Evolutionary conservation across 202 grass and related monocot species (phyloP).

Genomic region (Setaria viridis): DNA sequence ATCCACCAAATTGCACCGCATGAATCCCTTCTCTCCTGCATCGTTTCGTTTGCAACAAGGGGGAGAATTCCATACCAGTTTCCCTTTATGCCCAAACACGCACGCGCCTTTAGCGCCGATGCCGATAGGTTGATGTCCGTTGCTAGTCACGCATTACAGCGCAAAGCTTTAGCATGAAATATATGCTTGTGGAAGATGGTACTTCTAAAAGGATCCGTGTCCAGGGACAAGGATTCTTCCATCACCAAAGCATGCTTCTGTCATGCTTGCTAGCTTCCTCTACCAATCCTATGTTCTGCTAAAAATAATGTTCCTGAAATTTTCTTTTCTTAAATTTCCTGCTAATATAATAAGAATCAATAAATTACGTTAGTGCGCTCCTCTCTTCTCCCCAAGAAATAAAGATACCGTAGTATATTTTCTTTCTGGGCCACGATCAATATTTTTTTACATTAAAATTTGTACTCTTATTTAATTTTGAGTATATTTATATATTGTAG

Average conservation of each 20-base stretch:
- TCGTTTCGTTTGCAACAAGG: too few species aligned
- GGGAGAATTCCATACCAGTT: not conserved
- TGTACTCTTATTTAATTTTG: not conserved
- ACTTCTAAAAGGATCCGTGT: not conserved
- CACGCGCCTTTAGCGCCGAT: constrained; percentile 30
- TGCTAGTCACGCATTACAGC: not conserved
- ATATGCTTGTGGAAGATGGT: constrained; percentile 11
- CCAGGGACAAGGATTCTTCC: not conserved
- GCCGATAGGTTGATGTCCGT: constrained; percentile 9
- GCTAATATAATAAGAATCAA: too few species aligned
- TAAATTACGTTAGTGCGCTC: not conserved
- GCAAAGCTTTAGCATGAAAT: not conserved
- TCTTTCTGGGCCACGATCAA: not conserved
- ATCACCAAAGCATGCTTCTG: not conserved
- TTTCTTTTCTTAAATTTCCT: not conserved
- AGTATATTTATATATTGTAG: not conserved
- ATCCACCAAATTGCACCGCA: constrained; percentile 4
- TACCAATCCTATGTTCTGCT: not conserved
- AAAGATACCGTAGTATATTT: not conserved
- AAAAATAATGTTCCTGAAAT: not conserved
- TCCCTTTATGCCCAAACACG: constrained; percentile 23
- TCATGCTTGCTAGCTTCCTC: not conserved
- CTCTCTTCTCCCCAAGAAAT: not conserved
- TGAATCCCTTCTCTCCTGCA: not conserved
- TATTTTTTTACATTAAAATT: not conserved